Evolutionary conservation across 108 stramenopile genomes (phyloP), one percentile per base, ranked within the genome.

Genomic region (Schizochytrium sp.): DNA sequence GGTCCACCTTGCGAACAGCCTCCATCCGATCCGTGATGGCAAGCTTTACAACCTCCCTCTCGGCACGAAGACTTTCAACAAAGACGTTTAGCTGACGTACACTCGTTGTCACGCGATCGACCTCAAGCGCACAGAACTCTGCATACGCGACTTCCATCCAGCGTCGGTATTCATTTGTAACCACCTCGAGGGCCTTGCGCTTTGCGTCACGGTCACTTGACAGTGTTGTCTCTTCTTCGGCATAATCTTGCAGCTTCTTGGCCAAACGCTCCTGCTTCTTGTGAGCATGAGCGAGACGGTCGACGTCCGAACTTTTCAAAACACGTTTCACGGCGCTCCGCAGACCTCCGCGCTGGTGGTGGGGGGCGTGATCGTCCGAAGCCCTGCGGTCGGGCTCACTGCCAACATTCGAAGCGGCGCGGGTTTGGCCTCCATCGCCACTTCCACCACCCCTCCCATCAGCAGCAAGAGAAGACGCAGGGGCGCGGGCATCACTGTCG

Each of bases 241-340:
- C 76, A 23, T 45, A 18, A 12, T 83, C 48, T 12, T 47, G 48
- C n/a, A 83, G 48, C 51, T 83, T 83, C 12, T 53, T 83, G 25
- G 76, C 76, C 12, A 83, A 23, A 83, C 76, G 76, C 76, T 83
- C 76, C 28, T 83, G 76, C 28, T 53, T 83, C 51, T 83, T 83
- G 6, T 21, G 76, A 12, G 76, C 76, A 34, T 53, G 76, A 1
- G 51, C 48, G 25, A 83, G 25, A 12, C 51, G 45, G 23, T 83
- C 76, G 45, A 23, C 76, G 28, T 83, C 76, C 19, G 76, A 25
- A 4, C 25, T 53, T 34, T 83, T 83, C 3, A 83, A 45, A 6
- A 83, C 76, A 12, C 48, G 51, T 45, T 83, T 83, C 23, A 83
- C 51, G 45, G 76, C 51, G 12, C 76, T 53, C 6, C 76, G 45